Conservation (phyloP, 2,329 filamentous ascomycete species). For the Aspergillus flavus region DNA sequence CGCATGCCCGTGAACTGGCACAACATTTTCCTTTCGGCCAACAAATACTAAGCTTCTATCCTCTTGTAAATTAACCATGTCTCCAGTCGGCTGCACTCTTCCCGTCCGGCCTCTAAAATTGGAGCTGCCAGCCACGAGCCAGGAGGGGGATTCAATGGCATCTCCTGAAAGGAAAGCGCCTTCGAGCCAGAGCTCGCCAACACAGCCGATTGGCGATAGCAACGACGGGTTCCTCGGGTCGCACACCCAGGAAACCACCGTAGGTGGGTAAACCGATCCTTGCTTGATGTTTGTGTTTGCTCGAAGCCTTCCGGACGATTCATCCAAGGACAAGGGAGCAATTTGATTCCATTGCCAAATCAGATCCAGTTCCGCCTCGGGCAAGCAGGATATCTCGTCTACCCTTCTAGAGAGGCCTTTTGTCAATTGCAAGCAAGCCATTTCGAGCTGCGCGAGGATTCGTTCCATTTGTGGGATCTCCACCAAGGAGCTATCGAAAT, state of each 20-base stretch:
- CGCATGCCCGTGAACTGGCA: slow-evolving; percentile 41
- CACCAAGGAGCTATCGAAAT: slow-evolving; percentile 46
- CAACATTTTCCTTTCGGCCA: slow-evolving; percentile 37
- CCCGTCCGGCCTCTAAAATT: slow-evolving; percentile 32
- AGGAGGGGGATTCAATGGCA: slow-evolving; percentile 26
- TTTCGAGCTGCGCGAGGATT: slow-evolving; percentile 40
- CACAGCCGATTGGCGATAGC: slow-evolving; percentile 46
- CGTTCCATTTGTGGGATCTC: slow-evolving; percentile 40
- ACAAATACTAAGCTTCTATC: slow-evolving; percentile 34
- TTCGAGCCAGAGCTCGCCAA: slow-evolving; percentile 46
- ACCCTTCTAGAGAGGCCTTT: slow-evolving; percentile 29
- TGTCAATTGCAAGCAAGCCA: slow-evolving; percentile 29
- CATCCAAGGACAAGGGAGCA: slow-evolving; percentile 39
- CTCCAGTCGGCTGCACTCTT: slow-evolving; percentile 34
- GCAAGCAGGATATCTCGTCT: slow-evolving; percentile 42
- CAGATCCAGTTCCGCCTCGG: slow-evolving; percentile 39
- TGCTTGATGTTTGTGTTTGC: slow-evolving; percentile 23
- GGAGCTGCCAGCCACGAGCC: slow-evolving; percentile 38
- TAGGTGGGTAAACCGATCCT: slow-evolving; percentile 39
- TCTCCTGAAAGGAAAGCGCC: slow-evolving; percentile 33
- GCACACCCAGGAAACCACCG: slow-evolving; percentile 32
- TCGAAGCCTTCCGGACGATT: slow-evolving; percentile 25
- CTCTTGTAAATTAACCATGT: slow-evolving; percentile 33
- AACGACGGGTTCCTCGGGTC: slow-evolving; percentile 34
- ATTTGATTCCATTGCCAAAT: slow-evolving; percentile 49